Conservation (phyloP, 2,329 filamentous ascomycete species). For the Trichoderma sp. region DNA sequence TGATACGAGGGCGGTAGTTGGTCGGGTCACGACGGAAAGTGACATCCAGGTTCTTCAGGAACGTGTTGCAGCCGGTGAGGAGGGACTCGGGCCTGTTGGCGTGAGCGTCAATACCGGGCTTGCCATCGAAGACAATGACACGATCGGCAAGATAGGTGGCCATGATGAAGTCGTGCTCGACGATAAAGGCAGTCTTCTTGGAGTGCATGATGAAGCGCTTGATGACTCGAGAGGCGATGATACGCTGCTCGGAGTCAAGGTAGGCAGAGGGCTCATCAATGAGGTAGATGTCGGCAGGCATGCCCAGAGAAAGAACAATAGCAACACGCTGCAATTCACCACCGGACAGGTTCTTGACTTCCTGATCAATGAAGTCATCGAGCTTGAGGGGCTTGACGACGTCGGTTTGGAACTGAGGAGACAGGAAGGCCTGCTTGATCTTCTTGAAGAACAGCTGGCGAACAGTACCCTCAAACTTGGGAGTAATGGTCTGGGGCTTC, state of each 20-base stretch:
- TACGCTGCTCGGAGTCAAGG: conserved; percentile 98
- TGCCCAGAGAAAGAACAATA: conserved; percentile 92
- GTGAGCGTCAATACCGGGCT: conserved; percentile 82
- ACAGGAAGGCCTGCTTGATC: conserved; percentile 95
- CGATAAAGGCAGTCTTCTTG: conserved; percentile 98
- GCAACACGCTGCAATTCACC: conserved; percentile 99
- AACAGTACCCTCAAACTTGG: conserved; percentile 95
- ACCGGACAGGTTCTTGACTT: conserved; percentile 97
- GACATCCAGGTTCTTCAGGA: conserved; percentile 94
- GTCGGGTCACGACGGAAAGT: conserved; percentile 97
- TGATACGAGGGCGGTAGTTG: conserved; percentile 96
- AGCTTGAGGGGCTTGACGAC: conserved; percentile 99
- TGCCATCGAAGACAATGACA: conserved; percentile 96
- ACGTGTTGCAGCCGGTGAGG: conserved; percentile 91
- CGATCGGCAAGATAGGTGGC: conserved; percentile 74
- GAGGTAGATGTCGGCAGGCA: conserved; percentile 95
- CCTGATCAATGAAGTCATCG: conserved; percentile 98
- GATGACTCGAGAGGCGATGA: conserved; percentile 93
- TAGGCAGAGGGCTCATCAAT: conserved; percentile 98
- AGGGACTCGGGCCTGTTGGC: conserved; percentile 90
- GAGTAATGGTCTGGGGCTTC: conserved; percentile 99
- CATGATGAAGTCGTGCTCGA: conserved; percentile 99
- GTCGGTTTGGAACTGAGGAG: conserved; percentile 97
- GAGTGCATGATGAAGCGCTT: conserved; percentile 99
- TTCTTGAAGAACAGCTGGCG: conserved; percentile 99